Base-by-base conservation (phyloP, 2,329 filamentous ascomycete species). In the Aureobasidium melanogenum region DNA sequence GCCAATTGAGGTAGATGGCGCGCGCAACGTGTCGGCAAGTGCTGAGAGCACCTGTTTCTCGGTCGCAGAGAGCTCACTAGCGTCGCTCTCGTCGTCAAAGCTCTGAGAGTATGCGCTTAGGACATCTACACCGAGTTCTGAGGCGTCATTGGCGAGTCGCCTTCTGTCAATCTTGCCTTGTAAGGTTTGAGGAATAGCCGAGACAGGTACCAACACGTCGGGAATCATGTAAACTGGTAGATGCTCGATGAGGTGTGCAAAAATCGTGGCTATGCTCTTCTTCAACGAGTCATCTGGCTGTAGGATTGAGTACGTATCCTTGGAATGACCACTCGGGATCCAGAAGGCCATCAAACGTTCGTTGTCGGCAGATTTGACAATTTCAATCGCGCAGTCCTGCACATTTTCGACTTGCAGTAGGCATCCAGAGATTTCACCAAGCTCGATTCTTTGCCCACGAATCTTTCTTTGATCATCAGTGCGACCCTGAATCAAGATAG, bases 211-310 rank as follows among this genome's bases (percentile, higher is more conserved):
- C 3, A 95, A 73, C 62, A 85, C 83, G 0, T 84, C 84, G 0
- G 92, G 92, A 1, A 95, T 74, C 89, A 94, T 94, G 71, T 96
- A 96, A 0, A 73, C 68, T 0, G 90, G 87, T 0, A 97, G 74
- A 0, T 76, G 75, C 3, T 79, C 75, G 44, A 76, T 73, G 0
- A 95, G 71, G 0, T 72, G 70, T 2, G 79, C 74, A 62, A 84
- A 87, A 0, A 94, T 71, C 2, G 71, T 67, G 2, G 71, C 67
- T 2, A 82, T 76, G 15, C 62, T 61, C 39, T 22, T 60, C 30
- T 22, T 30, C 15, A 72, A 66, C 0, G 63, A 51, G 0, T 69
- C 65, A 3, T 76, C 69, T 0, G 78, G 63, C 0, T 76, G 63
- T 3, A 84, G 64, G 14, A 75, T 63, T 7, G 65, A 63, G 43